Evolutionary conservation across 2,329 filamentous ascomycete genomes (phyloP).

Genomic region (Gremmenia infestans): DNA sequence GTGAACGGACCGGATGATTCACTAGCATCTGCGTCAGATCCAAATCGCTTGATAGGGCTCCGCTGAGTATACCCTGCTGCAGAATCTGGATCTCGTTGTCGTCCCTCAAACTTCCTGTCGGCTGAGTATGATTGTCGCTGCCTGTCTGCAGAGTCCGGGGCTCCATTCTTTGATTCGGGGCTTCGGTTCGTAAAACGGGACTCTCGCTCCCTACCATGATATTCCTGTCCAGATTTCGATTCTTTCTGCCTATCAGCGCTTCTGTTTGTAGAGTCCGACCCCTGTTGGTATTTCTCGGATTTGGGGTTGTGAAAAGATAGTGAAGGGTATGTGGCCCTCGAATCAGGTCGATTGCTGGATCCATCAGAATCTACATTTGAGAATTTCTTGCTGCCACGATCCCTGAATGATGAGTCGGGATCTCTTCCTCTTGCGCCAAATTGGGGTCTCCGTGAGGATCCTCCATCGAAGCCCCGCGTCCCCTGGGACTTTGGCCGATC

Average conservation of each 20-base stretch:
- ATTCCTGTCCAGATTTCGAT: background rate
- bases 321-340: background rate
- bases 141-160: background rate
- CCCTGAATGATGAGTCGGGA: background rate
- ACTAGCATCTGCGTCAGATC: background rate
- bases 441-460: background rate
- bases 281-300: background rate
- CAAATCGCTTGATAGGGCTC: background rate
- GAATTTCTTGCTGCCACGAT: background rate
- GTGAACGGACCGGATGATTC: background rate
- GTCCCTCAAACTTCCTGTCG: background rate
- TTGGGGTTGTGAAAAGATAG: background rate
- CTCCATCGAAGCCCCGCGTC: background rate
- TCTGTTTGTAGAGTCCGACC: background rate
- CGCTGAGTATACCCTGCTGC: background rate
- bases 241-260: background rate
- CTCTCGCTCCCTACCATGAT: background rate
- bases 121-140: background rate
- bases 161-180: background rate
- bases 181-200: background rate
- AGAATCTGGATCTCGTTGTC: background rate
- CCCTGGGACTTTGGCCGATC: background rate
- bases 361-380: background rate
- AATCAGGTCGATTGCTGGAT: background rate
- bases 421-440: background rate